Conservation (phyloP, 129 eudicot genomes). For the Centaurea solstitialis region DNA sequence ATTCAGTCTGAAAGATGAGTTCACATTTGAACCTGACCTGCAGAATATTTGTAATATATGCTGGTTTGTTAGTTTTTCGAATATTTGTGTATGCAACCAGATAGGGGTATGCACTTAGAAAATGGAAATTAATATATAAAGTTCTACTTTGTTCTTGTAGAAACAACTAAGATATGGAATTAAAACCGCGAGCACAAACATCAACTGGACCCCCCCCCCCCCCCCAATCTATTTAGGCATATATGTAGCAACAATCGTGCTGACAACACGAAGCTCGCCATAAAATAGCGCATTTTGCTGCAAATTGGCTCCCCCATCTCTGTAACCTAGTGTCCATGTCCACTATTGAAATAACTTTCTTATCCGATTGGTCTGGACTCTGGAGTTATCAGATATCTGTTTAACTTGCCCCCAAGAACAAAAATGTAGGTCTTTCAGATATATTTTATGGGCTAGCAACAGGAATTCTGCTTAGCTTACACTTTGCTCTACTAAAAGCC, state of each 20-base stretch:
- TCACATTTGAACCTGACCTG: no score
- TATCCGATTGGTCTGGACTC: background rate
- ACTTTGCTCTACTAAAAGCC: background rate
- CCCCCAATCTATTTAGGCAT: background rate
- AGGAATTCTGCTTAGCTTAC: background rate
- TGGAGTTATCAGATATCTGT: background rate
- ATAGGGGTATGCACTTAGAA: background rate
- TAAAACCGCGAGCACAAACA: background rate
- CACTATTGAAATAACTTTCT: background rate
- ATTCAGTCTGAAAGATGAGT: no score
- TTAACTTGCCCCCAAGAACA: background rate
- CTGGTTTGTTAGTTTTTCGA: background rate
- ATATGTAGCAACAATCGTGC: background rate
- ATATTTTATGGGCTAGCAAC: background rate
- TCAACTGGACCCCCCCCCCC: background rate
- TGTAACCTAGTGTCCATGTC: background rate
- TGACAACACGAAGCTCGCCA: background rate
- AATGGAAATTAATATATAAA: background rate
- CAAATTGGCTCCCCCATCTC: background rate
- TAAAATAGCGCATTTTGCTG: background rate
- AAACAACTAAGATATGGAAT: background rate
- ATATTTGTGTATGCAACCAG: background rate
- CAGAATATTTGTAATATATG: background rate
- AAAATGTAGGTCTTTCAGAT: background rate
- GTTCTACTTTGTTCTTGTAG: no score